Evolutionary conservation across 169 alveolate genomes (phyloP).

Genomic region (Neospora caninum): DNA sequence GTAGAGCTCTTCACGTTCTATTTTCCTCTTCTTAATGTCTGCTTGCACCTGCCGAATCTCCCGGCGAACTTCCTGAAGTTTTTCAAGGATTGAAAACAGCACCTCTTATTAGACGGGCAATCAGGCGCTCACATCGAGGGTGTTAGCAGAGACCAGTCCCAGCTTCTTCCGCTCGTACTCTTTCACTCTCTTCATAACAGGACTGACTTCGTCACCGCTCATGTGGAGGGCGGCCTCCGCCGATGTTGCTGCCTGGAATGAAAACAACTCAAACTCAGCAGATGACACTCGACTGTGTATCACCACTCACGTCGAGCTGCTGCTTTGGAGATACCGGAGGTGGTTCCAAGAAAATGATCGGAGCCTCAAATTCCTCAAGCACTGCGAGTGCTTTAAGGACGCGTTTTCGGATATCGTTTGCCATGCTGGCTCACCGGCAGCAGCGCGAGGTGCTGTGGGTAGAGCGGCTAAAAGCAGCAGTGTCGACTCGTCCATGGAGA

Average conservation of each 20-base stretch:
- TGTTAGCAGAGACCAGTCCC: constrained; percentile 54
- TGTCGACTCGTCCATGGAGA: background rate
- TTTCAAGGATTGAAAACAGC: background rate
- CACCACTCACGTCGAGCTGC: constrained; percentile 44
- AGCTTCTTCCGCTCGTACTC: constrained; percentile 60
- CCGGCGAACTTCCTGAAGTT: constrained; percentile 50
- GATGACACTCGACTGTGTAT: background rate
- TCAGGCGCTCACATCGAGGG: constrained; percentile 24
- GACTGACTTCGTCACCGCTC: constrained; percentile 59
- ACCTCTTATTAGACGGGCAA: background rate
- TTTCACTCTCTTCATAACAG: constrained; percentile 57
- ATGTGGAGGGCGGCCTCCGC: constrained; percentile 54
- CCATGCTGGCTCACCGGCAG: background rate
- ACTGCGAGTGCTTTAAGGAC: background rate
- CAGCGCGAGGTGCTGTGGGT: background rate
- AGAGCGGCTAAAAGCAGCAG: background rate
- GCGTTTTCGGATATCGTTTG: background rate
- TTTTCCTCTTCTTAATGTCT: constrained; percentile 57
- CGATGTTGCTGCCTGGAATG: constrained; percentile 39
- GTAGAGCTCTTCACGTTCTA: constrained; percentile 56
- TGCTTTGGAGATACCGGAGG: constrained; percentile 61
- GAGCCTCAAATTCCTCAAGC: constrained; percentile 47
- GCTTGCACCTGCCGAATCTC: constrained; percentile 57
- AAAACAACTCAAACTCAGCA: background rate
- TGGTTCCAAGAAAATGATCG: constrained; percentile 64